Percentiles rank a stretch among this genome's conserved stretches.
phyloP scores from a whole-genome alignment of 345 rosid species.

The Pseudoturritis turrita region DNA sequence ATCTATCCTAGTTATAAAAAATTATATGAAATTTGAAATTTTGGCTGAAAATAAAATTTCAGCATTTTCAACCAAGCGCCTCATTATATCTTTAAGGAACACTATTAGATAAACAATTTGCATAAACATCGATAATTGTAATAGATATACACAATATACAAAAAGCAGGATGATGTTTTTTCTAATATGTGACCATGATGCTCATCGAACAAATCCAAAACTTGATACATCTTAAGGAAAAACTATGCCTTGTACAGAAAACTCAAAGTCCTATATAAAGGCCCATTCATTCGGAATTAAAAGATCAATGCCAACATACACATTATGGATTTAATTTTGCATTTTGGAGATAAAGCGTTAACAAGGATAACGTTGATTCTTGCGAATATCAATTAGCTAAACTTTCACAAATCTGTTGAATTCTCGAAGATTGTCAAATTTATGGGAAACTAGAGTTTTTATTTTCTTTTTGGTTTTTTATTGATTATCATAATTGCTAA shows the following conservation, averaged over 20 bases:
- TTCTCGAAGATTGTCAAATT: no score
- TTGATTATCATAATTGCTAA: no score
- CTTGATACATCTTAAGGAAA: neutral
- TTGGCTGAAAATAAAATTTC: neutral
- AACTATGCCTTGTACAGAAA: neutral
- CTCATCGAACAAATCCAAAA: neutral
- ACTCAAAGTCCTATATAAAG: neutral
- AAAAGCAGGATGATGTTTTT: neutral
- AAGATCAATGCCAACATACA: neutral
- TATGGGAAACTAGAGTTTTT: no score
- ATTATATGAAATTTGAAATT: neutral
- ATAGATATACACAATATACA: neutral
- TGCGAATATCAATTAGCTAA: no score
- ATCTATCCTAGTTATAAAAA: no score
- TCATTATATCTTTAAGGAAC: neutral
- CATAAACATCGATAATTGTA: neutral
- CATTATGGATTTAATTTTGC: neutral
- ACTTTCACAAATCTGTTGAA: no score
- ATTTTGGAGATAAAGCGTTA: neutral
- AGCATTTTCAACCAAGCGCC: neutral
- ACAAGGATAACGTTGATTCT: no score
- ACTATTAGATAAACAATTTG: neutral
- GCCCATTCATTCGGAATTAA: neutral
- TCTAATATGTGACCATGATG: neutral
- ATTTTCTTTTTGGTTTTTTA: no score